These are phyloP conservation scores for Rhododendron mucronatum DNA, from an alignment of 148 eudicot genomes.

Conservation along the genomic window DNA sequence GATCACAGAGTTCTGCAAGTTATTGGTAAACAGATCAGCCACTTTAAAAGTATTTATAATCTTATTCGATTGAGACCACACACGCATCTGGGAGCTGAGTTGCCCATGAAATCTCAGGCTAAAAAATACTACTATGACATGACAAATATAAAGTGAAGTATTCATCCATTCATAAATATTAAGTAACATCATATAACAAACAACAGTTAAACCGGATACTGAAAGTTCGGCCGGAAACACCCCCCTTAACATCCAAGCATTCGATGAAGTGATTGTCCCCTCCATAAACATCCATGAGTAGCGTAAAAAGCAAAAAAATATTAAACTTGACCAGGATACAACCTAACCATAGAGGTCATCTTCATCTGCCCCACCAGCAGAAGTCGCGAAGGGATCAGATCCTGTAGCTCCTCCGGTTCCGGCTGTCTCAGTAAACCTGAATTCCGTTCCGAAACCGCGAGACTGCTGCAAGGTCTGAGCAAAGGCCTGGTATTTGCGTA, in stretches of 20 bases:
- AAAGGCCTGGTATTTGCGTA: constrained; percentile 47
- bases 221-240: not conserved
- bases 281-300: not conserved
- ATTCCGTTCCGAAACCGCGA: constrained; percentile 43
- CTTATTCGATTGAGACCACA: not conserved
- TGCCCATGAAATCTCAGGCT: not conserved
- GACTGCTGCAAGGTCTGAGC: constrained; percentile 55
- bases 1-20: not conserved
- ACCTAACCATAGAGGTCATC: constrained; percentile 34
- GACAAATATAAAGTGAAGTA: not conserved
- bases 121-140: not conserved
- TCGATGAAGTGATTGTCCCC: not conserved
- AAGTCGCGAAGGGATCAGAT: constrained; percentile 27
- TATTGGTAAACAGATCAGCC: not conserved
- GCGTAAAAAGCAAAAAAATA: not conserved
- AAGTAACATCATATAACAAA: not conserved
- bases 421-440: constrained; percentile 31
- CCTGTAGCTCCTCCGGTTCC: constrained; percentile 12
- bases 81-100: not conserved
- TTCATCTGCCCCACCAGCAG: constrained; percentile 36
- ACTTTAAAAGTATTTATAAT: not conserved
- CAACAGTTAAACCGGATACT: not conserved
- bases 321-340: not conserved
- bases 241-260: not conserved
- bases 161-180: not conserved